phyloP scores from a whole-genome alignment of 805 yeast species.

The Lipomyces sp. region DNA sequence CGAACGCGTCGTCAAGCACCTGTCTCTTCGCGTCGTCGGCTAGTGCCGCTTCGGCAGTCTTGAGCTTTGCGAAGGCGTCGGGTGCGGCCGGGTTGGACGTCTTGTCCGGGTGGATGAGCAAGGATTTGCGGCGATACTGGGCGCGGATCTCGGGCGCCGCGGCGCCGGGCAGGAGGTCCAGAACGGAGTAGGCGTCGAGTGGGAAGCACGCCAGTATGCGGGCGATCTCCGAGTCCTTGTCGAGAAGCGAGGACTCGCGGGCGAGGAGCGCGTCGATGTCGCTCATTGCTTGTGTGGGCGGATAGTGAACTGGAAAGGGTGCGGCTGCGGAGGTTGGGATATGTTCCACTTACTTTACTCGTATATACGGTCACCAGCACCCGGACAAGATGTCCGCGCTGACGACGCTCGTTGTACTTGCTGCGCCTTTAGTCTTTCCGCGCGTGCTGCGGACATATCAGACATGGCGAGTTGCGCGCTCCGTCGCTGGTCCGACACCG shows the following conservation, averaged over 20 bases:
- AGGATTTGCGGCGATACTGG: conserved; percentile 55
- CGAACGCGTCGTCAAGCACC: conserved; percentile 46
- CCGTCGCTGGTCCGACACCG: not conserved
- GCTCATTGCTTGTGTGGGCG: conserved; percentile 14
- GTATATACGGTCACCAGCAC: too few relatives aligned
- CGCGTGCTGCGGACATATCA: not conserved
- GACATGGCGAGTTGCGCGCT: not conserved
- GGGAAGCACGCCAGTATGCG: conserved; percentile 50
- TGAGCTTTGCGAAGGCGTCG: conserved; percentile 58
- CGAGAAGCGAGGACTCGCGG: conserved; percentile 32
- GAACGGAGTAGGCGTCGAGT: conserved; percentile 54
- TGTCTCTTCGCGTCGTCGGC: conserved; percentile 42
- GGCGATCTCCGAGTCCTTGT: conserved; percentile 52
- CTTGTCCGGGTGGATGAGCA: conserved; percentile 69
- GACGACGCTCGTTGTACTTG: not conserved
- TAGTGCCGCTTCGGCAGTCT: conserved; percentile 50
- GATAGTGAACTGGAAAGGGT: not conserved
- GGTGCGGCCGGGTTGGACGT: conserved; percentile 55
- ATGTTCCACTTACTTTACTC: not conserved
- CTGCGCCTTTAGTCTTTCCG: not conserved
- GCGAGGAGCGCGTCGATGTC: conserved; percentile 36
- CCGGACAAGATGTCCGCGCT: not conserved
- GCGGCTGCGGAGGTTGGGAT: not conserved
- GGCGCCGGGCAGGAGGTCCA: conserved; percentile 48
- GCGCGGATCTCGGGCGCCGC: conserved; percentile 44